Base-by-base conservation (phyloP, 1,284 basidiomycete species). In the Exobasidium cylindrosporum region DNA sequence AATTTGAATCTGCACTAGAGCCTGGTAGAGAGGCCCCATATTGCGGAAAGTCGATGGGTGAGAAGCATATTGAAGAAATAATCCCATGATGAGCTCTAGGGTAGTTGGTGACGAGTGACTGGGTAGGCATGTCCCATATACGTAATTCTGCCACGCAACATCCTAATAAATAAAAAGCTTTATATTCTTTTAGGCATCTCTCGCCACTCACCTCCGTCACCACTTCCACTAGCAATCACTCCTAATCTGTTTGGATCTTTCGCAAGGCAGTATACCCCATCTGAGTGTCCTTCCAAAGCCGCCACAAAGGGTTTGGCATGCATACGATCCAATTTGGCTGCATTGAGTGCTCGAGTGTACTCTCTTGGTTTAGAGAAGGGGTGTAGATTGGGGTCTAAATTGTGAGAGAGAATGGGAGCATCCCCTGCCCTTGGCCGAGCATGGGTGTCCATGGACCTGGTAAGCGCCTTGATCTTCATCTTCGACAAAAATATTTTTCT, bases 301-400 rank as follows among this genome's bases (percentile, higher is more conserved):
- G 87, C 91, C 6, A 99, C 85, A 72, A 98, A 98, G 0, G 96
- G 96, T 79, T 96, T 97, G 28, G 95, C 89, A 79, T 97, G 97
- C 83, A 99, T 91, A 57, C 92, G 84, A 63, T 97, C 94, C 83
- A 99, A 89, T 83, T 99, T 99, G 32, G 89, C 90, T 0, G 95
- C 95, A 64, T 93, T 96, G 54, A 98, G 81, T 1, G 96, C 96
- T 62, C 96, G 87, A 23, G 88, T 93, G 57, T 96, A 92, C 82
- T 98, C 95, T 64, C 96, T 84, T 13, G 92, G 89, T 50, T 90
- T 88, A 2, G 92, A 85, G 80, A 98, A 97, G 0, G 95, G 96
- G 78, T 99, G 95, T 81, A 93, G 87, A 23, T 92, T 84, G 0
- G 95, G 93, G 76, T 97, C 88, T 46, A 98, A 87, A 81, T 99